These are phyloP conservation scores for Boletus fagicola DNA, from an alignment of 768 basidiomycete species.

Conservation along the genomic window DNA sequence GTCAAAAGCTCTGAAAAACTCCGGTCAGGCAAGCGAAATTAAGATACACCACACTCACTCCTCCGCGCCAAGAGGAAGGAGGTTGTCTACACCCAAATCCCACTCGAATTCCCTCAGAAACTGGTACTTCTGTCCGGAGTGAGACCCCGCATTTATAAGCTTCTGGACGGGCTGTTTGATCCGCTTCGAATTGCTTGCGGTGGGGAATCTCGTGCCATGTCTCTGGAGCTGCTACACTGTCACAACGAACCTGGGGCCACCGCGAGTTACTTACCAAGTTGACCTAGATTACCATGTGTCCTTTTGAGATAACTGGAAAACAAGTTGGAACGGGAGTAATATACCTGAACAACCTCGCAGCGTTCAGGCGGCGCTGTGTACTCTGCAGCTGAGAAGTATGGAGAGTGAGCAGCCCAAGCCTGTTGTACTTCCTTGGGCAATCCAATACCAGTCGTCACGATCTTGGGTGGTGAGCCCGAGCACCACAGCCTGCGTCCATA, in stretches of 20 bases:
- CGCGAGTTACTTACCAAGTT: slow-evolving; percentile 27
- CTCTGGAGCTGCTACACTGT: slow-evolving; percentile 59
- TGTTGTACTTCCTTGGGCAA: slow-evolving; percentile 27
- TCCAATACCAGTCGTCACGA: neutral
- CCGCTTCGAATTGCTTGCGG: slow-evolving; percentile 40
- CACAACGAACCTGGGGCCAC: neutral
- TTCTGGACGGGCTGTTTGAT: slow-evolving; percentile 54
- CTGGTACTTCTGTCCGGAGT: slow-evolving; percentile 44
- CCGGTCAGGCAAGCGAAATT: neutral
- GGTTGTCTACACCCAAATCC: slow-evolving; percentile 51
- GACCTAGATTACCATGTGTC: slow-evolving; percentile 14
- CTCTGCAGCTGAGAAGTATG: slow-evolving; percentile 48
- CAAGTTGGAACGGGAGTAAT: neutral
- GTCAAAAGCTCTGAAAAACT: slow-evolving; percentile 41
- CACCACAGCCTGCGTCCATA: slow-evolving; percentile 8
- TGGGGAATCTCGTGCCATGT: slow-evolving; percentile 80
- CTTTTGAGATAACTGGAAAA: neutral
- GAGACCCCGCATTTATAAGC: slow-evolving; percentile 46
- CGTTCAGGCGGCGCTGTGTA: slow-evolving; percentile 46
- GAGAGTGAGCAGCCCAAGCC: slow-evolving; percentile 62
- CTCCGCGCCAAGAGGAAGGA: slow-evolving; percentile 65
- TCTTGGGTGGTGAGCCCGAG: neutral
- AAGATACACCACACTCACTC: slow-evolving; percentile 45
- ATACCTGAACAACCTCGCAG: slow-evolving; percentile 59
- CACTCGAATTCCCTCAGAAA: slow-evolving; percentile 63